phyloP scores from a whole-genome alignment of 106 monocot genomes.

The Phalaenopsis aphrodite region DNA sequence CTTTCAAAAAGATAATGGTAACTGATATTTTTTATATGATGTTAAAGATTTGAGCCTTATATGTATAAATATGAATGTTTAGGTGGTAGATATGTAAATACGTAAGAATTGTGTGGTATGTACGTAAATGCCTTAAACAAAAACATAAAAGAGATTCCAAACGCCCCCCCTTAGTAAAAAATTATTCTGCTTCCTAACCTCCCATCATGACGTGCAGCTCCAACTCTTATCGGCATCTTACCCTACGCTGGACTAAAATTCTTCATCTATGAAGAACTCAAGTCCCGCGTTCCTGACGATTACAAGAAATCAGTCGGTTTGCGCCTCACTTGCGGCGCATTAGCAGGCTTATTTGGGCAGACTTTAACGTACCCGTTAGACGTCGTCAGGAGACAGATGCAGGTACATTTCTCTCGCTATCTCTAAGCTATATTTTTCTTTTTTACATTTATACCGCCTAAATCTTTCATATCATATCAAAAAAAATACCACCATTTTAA shows the following conservation, averaged over 20 bases:
- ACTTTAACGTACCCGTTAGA: conserved; percentile 88
- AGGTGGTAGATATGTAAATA: no score
- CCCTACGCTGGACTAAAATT: conserved; percentile 92
- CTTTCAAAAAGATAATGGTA: no score
- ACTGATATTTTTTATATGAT: no score
- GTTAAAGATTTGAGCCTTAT: no score
- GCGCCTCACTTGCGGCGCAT: conserved; percentile 69
- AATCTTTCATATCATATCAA: no score
- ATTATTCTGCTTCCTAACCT: not conserved
- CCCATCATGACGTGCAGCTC: conserved; percentile 27
- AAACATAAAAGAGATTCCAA: no score
- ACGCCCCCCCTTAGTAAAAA: not conserved
- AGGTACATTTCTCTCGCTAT: conserved; percentile 27
- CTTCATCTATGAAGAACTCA: conserved; percentile 85
- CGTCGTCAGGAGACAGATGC: conserved; percentile 92
- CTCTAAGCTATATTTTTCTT: not conserved
- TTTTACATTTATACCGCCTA: not conserved
- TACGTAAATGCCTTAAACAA: no score
- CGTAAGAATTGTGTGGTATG: no score
- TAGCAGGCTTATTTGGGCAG: conserved; percentile 88
- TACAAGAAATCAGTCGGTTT: conserved; percentile 46
- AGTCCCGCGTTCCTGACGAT: conserved; percentile 59
- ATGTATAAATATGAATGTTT: no score
- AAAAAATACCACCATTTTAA: no score
- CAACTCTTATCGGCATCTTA: conserved; percentile 83